phyloP scores from a whole-genome alignment of 257 asterid species.

The Striga asiatica region DNA sequence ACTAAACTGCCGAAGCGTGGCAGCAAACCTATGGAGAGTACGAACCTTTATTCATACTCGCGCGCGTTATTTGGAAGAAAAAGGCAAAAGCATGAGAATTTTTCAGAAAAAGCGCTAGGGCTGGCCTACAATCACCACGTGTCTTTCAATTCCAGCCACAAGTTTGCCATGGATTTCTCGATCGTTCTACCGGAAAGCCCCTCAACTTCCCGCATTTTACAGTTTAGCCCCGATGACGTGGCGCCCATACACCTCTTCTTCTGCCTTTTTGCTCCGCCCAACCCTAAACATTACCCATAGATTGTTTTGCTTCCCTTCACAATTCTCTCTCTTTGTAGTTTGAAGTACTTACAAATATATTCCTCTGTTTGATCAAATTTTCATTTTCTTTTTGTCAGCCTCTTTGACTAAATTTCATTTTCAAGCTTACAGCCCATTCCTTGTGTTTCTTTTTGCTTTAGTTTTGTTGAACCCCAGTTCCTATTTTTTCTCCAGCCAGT shows the following conservation, averaged over 20 bases:
- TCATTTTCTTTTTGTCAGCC: not conserved
- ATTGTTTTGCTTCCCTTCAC: slow-evolving; percentile 10
- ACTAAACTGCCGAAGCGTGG: slow-evolving; percentile 19
- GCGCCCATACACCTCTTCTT: slow-evolving; percentile 19
- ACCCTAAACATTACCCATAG: slow-evolving; percentile 14
- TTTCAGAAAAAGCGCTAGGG: slow-evolving; percentile 25
- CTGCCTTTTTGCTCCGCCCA: not conserved
- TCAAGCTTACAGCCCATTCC: not conserved
- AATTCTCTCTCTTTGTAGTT: slow-evolving; percentile 10
- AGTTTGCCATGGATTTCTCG: slow-evolving; percentile 44
- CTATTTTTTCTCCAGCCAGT: not conserved
- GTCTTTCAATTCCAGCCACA: slow-evolving; percentile 69
- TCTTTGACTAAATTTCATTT: not conserved
- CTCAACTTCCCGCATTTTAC: not conserved
- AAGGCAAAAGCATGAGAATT: not conserved
- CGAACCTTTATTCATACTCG: slow-evolving; percentile 4
- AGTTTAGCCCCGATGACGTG: slow-evolving; percentile 40
- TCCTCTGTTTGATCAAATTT: not conserved
- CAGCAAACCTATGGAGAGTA: slow-evolving; percentile 6
- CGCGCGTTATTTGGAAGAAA: slow-evolving; percentile 16
- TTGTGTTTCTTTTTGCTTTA: not conserved
- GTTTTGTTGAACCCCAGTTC: not conserved
- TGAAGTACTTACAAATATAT: not conserved
- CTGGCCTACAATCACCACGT: slow-evolving; percentile 51
- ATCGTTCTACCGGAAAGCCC: slow-evolving; percentile 17